Percentiles rank a stretch among this genome's conserved stretches.
phyloP scores from a whole-genome alignment of 2,329 filamentous ascomycete species.

The Claviceps pazoutovae region DNA sequence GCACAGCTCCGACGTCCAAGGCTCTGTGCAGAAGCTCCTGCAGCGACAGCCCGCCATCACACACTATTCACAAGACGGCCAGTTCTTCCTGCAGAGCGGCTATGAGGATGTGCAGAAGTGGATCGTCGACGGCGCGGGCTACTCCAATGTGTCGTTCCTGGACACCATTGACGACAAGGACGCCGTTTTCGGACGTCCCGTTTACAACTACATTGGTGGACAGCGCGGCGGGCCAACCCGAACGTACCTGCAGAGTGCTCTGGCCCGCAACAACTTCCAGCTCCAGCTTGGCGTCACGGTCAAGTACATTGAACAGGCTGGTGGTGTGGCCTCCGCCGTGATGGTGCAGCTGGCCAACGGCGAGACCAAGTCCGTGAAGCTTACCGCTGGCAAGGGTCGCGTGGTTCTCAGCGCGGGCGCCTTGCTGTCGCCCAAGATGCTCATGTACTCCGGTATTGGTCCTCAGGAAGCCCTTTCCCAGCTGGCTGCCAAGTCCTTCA shows the following conservation, averaged over 20 bases:
- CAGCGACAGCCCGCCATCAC: constrained; percentile 28
- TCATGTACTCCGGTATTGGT: constrained; percentile 32
- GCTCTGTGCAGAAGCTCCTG: constrained; percentile 30
- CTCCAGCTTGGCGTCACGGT: constrained; percentile 30
- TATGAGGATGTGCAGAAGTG: constrained; percentile 29
- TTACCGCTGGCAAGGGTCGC: constrained; percentile 7
- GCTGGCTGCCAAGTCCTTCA: constrained; percentile 9
- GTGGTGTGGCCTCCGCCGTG: constrained; percentile 27
- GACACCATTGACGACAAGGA: constrained; percentile 29
- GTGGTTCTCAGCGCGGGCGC: constrained; percentile 28
- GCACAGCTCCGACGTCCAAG: constrained; percentile 34
- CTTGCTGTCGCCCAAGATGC: constrained; percentile 25
- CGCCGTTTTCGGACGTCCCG: constrained; percentile 32
- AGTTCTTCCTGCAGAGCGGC: constrained; percentile 32
- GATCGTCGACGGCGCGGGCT: constrained; percentile 35
- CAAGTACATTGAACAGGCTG: constrained; percentile 26
- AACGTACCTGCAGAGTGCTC: constrained; percentile 35
- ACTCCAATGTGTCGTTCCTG: constrained; percentile 32
- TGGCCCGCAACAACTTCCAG: constrained; percentile 26
- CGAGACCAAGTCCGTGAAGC: constrained; percentile 17
- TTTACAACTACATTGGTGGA: constrained; percentile 33
- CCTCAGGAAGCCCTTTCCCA: constrained; percentile 19
- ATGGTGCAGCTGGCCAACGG: constrained; percentile 20
- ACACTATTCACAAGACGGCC: constrained; percentile 28
- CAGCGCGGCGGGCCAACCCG: constrained; percentile 34